Evolutionary conservation across 2,329 filamentous ascomycete genomes (phyloP).

Genomic region (Aspergillus alliaceus): DNA sequence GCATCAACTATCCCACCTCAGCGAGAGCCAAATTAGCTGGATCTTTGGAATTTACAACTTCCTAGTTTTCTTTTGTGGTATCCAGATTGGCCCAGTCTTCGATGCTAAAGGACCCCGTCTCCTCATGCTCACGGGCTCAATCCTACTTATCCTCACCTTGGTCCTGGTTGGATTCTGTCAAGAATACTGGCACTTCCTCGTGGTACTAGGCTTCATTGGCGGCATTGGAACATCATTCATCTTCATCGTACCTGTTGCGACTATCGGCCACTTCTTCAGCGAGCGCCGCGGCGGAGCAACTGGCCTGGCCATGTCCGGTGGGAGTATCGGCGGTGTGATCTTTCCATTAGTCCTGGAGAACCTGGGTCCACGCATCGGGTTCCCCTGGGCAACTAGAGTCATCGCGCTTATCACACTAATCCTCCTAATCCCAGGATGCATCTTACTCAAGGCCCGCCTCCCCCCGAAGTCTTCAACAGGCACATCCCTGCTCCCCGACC

Average conservation of each 20-base stretch:
- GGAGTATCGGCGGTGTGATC: conserved; percentile 32
- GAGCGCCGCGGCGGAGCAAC: conserved; percentile 31
- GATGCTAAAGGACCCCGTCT: conserved; percentile 27
- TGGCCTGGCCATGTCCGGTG: conserved; percentile 34
- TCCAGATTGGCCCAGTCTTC: conserved; percentile 32
- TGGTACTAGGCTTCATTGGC: conserved; percentile 40
- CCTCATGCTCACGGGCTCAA: conserved; percentile 22
- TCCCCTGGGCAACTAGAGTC: conserved; percentile 37
- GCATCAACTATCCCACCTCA: conserved; percentile 12
- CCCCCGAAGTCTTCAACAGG: conserved; percentile 11
- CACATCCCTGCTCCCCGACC: conserved; percentile 18
- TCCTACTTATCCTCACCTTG: conserved; percentile 14
- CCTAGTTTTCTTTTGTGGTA: conserved; percentile 27
- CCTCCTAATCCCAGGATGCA: conserved; percentile 27
- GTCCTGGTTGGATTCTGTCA: conserved; percentile 11
- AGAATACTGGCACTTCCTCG: conserved; percentile 46
- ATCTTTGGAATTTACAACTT: conserved; percentile 32
- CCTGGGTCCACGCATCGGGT: conserved; percentile 30
- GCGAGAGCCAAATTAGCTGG: conserved; percentile 24
- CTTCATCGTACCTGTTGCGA: conserved; percentile 31
- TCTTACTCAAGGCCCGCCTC: conserved; percentile 14
- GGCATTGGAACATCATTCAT: conserved; percentile 40
- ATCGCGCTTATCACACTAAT: conserved; percentile 35
- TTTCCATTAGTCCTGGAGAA: conserved; percentile 33
- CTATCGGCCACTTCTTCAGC: conserved; percentile 34